A percentile compares a stretch with the other conserved stretches of the same genome.
phyloP scores from a whole-genome alignment of 2,329 filamentous ascomycete genomes.

The Orbilia quercus region DNA sequence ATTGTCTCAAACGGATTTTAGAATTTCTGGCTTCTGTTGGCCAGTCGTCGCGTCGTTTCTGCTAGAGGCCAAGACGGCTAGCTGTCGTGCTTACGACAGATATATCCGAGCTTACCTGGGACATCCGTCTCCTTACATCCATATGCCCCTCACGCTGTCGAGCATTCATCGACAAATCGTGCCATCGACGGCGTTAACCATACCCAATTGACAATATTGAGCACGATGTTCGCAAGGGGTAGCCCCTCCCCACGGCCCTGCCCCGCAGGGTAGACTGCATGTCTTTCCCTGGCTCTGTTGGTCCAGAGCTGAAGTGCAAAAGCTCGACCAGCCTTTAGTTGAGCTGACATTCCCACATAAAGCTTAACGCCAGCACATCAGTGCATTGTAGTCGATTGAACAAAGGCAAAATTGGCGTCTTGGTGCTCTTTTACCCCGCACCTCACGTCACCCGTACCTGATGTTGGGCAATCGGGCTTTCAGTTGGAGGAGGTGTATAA shows the following conservation, averaged over 20 bases:
- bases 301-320: not conserved
- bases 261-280: constrained; percentile 16
- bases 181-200: not conserved
- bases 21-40: not conserved
- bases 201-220: not conserved
- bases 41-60: not conserved
- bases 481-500: constrained; percentile 32
- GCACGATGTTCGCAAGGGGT: constrained; percentile 9
- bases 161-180: not conserved
- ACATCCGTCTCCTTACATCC: not conserved
- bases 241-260: constrained; percentile 12
- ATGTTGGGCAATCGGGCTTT: constrained; percentile 25
- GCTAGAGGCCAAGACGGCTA: not conserved
- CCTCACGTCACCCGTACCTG: constrained; percentile 49
- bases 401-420: not conserved
- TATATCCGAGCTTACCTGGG: not conserved
- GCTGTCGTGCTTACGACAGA: not conserved
- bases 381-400: constrained; percentile 24
- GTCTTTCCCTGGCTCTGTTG: not conserved
- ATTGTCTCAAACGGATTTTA: not conserved
- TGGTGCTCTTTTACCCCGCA: constrained; percentile 40
- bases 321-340: not conserved
- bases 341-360: constrained; percentile 12
- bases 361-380: constrained; percentile 47
- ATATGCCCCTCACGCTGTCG: not conserved